These are phyloP conservation scores for Brassica balearica DNA, from an alignment of 441 rosid species.

Conservation along the genomic window DNA sequence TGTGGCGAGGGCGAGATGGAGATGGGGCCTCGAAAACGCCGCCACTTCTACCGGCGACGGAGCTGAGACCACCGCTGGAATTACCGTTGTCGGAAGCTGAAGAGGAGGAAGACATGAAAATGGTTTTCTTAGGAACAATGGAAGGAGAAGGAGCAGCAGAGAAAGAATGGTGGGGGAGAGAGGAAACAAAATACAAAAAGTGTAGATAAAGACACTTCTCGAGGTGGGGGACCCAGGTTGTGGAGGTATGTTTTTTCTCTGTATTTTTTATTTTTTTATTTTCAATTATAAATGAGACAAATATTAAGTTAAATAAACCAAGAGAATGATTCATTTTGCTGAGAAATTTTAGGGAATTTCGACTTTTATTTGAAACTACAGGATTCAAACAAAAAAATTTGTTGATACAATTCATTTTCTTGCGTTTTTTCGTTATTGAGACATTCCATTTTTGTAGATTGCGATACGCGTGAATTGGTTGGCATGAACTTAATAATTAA, in stretches of 20 bases:
- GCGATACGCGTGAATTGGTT: too few species aligned
- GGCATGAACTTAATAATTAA: too few species aligned
- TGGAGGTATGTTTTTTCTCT: conserved; percentile 24
- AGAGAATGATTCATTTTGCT: too few species aligned
- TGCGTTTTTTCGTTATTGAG: neutral
- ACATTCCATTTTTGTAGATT: too few species aligned
- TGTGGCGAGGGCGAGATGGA: conserved; percentile 61
- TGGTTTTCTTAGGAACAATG: conserved; percentile 20
- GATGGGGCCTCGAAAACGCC: conserved; percentile 73
- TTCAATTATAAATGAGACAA: too few species aligned
- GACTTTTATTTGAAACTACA: neutral
- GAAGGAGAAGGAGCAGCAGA: conserved; percentile 33
- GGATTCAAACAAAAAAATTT: neutral
- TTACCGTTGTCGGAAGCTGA: conserved; percentile 51
- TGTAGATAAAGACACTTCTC: conserved; percentile 63
- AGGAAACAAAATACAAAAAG: conserved; percentile 68
- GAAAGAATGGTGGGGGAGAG: conserved; percentile 45
- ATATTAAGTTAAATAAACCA: too few species aligned
- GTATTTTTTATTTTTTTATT: neutral
- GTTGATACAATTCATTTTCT: neutral
- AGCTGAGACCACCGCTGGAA: conserved; percentile 39
- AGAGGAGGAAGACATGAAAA: conserved; percentile 54
- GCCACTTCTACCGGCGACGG: conserved; percentile 43
- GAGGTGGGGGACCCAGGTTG: conserved; percentile 66
- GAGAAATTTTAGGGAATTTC: neutral